Evolutionary conservation across 176 grass and related monocot species (phyloP), one percentile per base, ranked within the genome.

Genomic region (Triticum monococcum): DNA sequence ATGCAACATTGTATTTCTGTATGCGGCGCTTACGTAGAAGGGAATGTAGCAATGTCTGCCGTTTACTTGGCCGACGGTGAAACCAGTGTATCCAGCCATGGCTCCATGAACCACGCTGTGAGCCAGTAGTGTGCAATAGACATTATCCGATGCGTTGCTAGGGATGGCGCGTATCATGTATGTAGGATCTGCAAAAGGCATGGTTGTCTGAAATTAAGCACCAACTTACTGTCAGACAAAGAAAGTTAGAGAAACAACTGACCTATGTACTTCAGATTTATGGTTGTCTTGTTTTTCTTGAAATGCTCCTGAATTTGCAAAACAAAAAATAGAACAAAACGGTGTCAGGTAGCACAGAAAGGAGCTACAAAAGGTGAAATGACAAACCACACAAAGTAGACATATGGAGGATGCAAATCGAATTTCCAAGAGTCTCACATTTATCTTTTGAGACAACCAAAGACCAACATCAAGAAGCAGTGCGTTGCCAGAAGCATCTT

Each of bases 181-280:
- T 35, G 97, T 99, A n/a, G 97, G 97, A 91, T 99, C 97, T 99
- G 92, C 86, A 94, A 41, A 25, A 77, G 71, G 48, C 25, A 87
- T 79, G 66, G 5, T 33, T 33, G 68, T 68, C 8, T 71, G 70
- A 77, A 33, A 76, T 84, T 10, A 63, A 36, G 18, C 35, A 70
- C 18, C 4, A 3, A 24, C n/a, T 48, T 63, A 52, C 18, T 81
- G 9, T 28, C 9, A 80, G 48, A 84, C 9, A 0, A 2, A 70
- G 31, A 40, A 70, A 81, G 38, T 33, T 75, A 5, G 10, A 46
- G 23, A 77, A 28, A 30, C 38, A 17, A 82, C 77, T 46, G 41
- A 99, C 97, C 97, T 84, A 98, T 98, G 80, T 99, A 99, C 81
- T 99, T 99, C 35, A 99, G 85, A 92, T 96, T 99, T 72, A 99